These are phyloP conservation scores for Cucurbita argyrosperma DNA, from an alignment of 306 rosid genomes.

Conservation along the genomic window DNA sequence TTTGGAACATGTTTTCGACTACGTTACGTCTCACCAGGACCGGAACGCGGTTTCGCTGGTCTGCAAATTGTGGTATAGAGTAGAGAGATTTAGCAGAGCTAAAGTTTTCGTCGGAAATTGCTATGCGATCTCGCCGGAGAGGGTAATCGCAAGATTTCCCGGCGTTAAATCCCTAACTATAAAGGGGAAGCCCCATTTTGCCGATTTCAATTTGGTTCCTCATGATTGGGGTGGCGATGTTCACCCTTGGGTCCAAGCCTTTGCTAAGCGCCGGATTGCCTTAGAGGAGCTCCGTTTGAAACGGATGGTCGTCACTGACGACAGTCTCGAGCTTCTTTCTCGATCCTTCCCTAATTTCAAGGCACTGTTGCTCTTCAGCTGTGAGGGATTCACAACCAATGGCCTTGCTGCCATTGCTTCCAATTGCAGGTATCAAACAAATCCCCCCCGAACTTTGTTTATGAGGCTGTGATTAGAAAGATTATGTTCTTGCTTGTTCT, in stretches of 20 bases:
- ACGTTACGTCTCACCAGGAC: conserved; percentile 54
- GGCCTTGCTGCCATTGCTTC: conserved; percentile 87
- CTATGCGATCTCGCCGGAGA: conserved; percentile 67
- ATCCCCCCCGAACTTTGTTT: not conserved
- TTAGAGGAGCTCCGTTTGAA: conserved; percentile 80
- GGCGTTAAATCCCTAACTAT: conserved; percentile 50
- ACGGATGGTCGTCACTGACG: conserved; percentile 87
- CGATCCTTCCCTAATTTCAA: conserved; percentile 59
- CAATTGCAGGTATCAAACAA: conserved; percentile 57
- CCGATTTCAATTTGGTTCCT: conserved; percentile 90
- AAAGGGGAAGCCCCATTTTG: conserved; percentile 95
- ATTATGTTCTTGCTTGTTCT: not conserved
- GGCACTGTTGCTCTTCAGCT: conserved; percentile 69
- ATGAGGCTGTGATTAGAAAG: not conserved
- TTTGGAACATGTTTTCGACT: conserved; percentile 67
- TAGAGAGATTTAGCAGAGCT: conserved; percentile 55
- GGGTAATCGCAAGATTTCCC: conserved; percentile 56
- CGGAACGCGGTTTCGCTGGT: conserved; percentile 74
- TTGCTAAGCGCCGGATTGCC: conserved; percentile 29
- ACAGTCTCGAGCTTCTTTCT: conserved; percentile 68
- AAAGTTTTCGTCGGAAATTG: conserved; percentile 80
- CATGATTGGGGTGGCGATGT: conserved; percentile 72
- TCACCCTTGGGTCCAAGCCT: conserved; percentile 68
- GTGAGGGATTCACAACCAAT: conserved; percentile 86
- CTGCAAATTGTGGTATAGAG: conserved; percentile 73